Base-by-base conservation (phyloP, 106 monocot species). In the Apostasia shenzhenica region DNA sequence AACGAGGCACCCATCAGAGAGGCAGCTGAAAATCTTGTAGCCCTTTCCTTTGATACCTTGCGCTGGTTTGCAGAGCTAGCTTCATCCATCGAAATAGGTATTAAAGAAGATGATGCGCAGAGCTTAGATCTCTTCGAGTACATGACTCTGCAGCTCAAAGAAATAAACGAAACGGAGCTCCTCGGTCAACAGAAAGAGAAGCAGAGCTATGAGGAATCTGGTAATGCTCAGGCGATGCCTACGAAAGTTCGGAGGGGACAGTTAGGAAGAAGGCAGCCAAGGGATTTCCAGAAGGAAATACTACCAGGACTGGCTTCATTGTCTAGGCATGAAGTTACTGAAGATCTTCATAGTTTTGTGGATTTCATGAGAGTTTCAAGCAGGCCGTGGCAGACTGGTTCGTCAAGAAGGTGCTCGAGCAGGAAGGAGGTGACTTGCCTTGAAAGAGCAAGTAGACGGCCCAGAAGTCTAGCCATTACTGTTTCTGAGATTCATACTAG, bases 251-350 rank as follows among this genome's bases (percentile, higher is more conserved):
- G 67, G 54, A 81, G 75, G 63, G 79, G 77, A 10, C 79, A 73
- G 54, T 73, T 42, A 39, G 82, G 82, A 67, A 80, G 63, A 55
- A 68, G 83, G 55, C 69, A 76, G 53, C 83, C 78, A 75, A 73
- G 65, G 59, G 85, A 94, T 64, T 94, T 94, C 44, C 90, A 85
- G 70, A 94, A 85, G 76, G 94, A 94, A 61, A 79, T 94, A n/a
- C 79, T 94, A 6, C 94, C 90, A 12, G 78, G 85, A 9, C 77
- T 90, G 4, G 68, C 79, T 49, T 79, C 86, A 5, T 70, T 94
- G 44, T 78, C 90, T 41, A 82, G 73, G 76, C 73, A 85, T 57
- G 90, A 87, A 71, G 81, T 90, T 2, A 77, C 66, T 1, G 90
- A 94, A 57, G 94, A 94, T 75, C 72, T 94, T 55, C 90, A 90